Percentiles rank a stretch among this genome's conserved stretches.
phyloP scores from a whole-genome alignment of 345 rosid species.

The Lenwebbia sp. region DNA sequence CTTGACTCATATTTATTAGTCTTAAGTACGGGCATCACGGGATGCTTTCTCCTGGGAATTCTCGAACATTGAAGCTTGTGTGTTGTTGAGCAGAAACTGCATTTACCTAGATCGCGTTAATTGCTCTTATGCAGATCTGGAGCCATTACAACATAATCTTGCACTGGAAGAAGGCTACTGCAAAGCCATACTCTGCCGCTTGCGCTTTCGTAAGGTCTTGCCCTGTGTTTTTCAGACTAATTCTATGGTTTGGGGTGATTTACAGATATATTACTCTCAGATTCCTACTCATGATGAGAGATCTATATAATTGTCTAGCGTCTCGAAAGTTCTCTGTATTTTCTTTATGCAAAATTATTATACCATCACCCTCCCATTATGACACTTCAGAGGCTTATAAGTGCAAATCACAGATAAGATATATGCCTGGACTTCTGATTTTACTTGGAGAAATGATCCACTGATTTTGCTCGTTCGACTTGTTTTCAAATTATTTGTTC shows the following conservation, averaged over 20 bases:
- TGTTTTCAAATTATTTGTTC: neutral
- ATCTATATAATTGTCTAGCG: neutral
- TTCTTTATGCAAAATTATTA: neutral
- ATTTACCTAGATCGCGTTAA: neutral
- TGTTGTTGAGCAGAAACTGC: no score
- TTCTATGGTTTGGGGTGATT: neutral
- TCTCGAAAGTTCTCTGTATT: neutral
- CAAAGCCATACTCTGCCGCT: conserved; percentile 83
- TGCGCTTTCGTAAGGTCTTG: conserved; percentile 99
- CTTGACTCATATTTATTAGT: no score
- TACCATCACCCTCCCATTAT: neutral
- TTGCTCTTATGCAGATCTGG: conserved; percentile 53
- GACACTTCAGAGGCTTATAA: neutral
- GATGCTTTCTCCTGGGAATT: no score
- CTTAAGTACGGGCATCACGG: no score
- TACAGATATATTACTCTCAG: neutral
- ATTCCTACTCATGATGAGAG: neutral
- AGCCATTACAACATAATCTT: conserved; percentile 63
- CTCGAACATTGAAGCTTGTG: no score
- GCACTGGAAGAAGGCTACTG: conserved; percentile 81
- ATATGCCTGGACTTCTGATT: neutral
- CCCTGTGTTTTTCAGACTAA: conserved; percentile 15
- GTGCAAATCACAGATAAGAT: neutral
- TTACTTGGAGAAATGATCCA: neutral
- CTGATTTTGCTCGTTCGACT: neutral